These are phyloP conservation scores for Macrotyloma uniflorum DNA, from an alignment of 306 rosid genomes.

Conservation along the genomic window DNA sequence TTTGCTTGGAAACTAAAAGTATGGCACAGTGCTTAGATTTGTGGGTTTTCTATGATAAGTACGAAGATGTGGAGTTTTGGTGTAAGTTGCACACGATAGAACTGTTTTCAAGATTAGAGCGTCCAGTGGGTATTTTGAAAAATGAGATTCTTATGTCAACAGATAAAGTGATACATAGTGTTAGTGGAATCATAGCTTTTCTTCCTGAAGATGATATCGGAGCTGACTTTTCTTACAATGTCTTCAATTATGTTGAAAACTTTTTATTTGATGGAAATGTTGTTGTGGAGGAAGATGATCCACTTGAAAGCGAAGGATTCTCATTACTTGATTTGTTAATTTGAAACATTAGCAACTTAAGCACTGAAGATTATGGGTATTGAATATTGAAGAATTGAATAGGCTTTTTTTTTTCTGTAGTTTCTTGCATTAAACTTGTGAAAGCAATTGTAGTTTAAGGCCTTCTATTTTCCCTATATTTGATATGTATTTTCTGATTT, in stretches of 20 bases:
- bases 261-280: background rate
- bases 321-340: background rate
- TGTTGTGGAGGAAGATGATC: background rate
- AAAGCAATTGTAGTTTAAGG: background rate
- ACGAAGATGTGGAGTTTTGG: conserved; percentile 33
- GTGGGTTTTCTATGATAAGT: conserved; percentile 35
- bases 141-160: conserved; percentile 42
- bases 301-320: background rate
- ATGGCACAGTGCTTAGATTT: conserved; percentile 31
- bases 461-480: background rate
- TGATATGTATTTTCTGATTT: background rate
- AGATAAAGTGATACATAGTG: conserved; percentile 1
- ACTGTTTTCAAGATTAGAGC: conserved; percentile 13
- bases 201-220: conserved; percentile 30
- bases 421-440: background rate
- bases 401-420: background rate
- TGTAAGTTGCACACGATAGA: background rate
- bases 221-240: conserved; percentile 18
- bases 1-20: conserved; percentile 8
- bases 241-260: conserved; percentile 35
- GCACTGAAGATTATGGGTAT: background rate
- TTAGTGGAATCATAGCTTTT: conserved; percentile 20
- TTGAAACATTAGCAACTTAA: background rate
- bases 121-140: conserved; percentile 39
- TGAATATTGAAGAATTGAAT: background rate